Evolutionary conservation across 1,284 basidiomycete species (phyloP), one percentile per base, ranked within the genome.

Genomic region (Sutorius eximius): DNA sequence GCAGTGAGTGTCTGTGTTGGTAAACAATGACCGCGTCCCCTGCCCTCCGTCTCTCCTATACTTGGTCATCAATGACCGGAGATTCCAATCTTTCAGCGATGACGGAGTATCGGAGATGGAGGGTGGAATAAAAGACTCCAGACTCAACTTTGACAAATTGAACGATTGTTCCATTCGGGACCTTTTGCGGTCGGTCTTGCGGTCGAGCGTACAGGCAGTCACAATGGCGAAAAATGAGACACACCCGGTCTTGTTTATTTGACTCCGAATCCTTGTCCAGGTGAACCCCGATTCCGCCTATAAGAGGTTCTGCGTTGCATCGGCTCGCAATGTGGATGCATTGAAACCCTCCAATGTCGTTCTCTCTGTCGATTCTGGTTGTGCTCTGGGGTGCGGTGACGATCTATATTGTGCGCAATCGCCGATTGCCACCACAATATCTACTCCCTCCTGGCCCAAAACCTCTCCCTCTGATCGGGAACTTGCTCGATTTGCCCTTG

Each of bases 391-490:
- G 58, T 34, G 40, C 53, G 3, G 51, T 66, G 20, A 57, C 57
- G 12, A 40, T 70, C 13, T 70, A 56, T 29, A 44, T 69, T 6
- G 37, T 60, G 16, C 27, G 49, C 33, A 64, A 22, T 22, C 63
- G 56, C 51, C 57, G 42, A 49, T 47, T 43, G 33, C 51, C 56
- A 47, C 9, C 51, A 13, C 51, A 50, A 10, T 50, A 50, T 49
- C 62, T 50, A 1, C 46, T 69, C 3, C 72, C 72, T 6, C 71
- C 71, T 3, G 71, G 71, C 27, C 72, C 71, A 4, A 65, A 41
- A 16, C 61, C 64, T 15, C 59, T 71, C n/a, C 72, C 67, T 43
- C 40, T 72, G 8, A 65, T 73, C 15, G 71, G 71, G 27, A 71
- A 73, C 51, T 29, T 73, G 18, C 41, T 58, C 15, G 62, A 70